A percentile compares a stretch with the other conserved stretches of the same genome.
phyloP scores from a whole-genome alignment of 2,329 filamentous ascomycete genomes.

The Ophiostoma perfectum region DNA sequence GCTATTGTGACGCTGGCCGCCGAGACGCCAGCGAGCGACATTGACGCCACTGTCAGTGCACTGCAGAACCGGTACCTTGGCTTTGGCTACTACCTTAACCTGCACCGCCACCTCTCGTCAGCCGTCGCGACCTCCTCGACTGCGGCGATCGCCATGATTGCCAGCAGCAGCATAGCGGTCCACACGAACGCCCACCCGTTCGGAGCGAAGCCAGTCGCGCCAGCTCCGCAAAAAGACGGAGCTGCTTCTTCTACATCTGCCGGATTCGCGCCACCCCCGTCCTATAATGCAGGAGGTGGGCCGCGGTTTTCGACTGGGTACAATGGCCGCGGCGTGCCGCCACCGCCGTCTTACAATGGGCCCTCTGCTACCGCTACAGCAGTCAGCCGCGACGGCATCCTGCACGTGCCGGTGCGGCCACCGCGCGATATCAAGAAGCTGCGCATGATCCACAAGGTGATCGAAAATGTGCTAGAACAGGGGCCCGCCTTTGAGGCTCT shows the following conservation, averaged over 20 bases:
- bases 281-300: not conserved
- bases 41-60: conserved; percentile 71
- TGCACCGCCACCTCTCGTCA: conserved; percentile 79
- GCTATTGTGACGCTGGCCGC: conserved; percentile 77
- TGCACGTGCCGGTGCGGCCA: conserved; percentile 66
- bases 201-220: conserved; percentile 23
- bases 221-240: not conserved
- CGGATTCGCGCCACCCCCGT: conserved; percentile 2
- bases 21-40: conserved; percentile 75
- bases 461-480: conserved; percentile 72
- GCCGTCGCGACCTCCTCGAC: conserved; percentile 47
- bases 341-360: not conserved
- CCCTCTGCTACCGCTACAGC: not conserved
- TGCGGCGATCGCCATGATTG: conserved; percentile 1
- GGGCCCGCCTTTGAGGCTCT: conserved; percentile 86
- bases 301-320: not conserved
- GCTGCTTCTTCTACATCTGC: not conserved
- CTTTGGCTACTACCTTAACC: conserved; percentile 72
- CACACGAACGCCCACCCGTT: conserved; percentile 34
- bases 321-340: conserved; percentile 10
- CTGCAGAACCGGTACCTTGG: conserved; percentile 82
- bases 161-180: not conserved
- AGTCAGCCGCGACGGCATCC: conserved; percentile 33
- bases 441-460: conserved; percentile 78
- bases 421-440: conserved; percentile 74